Evolutionary conservation across 768 basidiomycete species (phyloP).

Genomic region (Pulveroboletus sp.): DNA sequence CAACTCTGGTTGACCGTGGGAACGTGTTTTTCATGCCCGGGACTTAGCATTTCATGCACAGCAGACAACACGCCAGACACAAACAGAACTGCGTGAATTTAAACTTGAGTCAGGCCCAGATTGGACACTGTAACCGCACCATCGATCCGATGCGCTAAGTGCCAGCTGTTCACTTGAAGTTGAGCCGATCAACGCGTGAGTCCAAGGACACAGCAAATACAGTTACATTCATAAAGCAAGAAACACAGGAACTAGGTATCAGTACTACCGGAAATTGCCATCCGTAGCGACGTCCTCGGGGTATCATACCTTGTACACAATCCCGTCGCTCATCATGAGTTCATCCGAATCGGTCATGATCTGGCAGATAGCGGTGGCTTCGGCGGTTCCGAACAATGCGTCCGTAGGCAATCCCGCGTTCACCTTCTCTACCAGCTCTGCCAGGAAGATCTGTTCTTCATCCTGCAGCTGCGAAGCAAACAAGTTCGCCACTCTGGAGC

Average conservation of each 20-base stretch:
- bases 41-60: too few relatives aligned
- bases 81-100: too few relatives aligned
- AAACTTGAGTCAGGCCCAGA: too few relatives aligned
- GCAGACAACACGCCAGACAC: too few relatives aligned
- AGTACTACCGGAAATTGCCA: background rate
- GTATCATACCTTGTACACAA: slow-evolving; percentile 75
- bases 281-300: background rate
- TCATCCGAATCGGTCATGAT: slow-evolving; percentile 70
- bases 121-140: too few relatives aligned
- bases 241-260: background rate
- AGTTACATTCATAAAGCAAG: slow-evolving; percentile 3
- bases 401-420: slow-evolving; percentile 72
- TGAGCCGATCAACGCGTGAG: too few relatives aligned
- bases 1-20: too few relatives aligned
- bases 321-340: slow-evolving; percentile 83
- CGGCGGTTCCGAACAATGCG: slow-evolving; percentile 72
- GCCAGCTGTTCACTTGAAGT: too few relatives aligned
- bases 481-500: slow-evolving; percentile 66
- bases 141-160: too few relatives aligned
- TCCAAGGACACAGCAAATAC: slow-evolving; percentile 3
- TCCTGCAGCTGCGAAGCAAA: slow-evolving; percentile 67
- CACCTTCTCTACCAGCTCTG: slow-evolving; percentile 63
- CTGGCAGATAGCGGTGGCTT: slow-evolving; percentile 70
- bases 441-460: slow-evolving; percentile 71
- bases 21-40: too few relatives aligned